These are phyloP conservation scores for Deinandra increscens DNA, from an alignment of 129 eudicot genomes.

Conservation along the genomic window DNA sequence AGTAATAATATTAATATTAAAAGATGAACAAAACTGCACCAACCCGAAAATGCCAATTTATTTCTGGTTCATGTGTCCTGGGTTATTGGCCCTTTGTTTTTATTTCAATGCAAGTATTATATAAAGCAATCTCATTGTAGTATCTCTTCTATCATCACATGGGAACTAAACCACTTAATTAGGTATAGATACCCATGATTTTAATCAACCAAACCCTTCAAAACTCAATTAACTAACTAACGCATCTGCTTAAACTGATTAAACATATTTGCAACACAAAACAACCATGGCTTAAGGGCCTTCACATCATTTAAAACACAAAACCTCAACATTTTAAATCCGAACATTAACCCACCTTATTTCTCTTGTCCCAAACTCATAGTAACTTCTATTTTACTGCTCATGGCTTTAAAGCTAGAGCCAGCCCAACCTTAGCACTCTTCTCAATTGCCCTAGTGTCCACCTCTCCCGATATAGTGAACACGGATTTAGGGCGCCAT, in stretches of 20 bases:
- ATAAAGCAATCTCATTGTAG: too few relatives aligned
- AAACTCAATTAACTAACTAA: conserved; percentile 22
- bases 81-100: too few relatives aligned
- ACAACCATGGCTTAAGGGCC: conserved; percentile 9
- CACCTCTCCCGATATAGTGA: conserved; percentile 87
- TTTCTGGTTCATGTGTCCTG: too few relatives aligned
- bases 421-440: conserved; percentile 84
- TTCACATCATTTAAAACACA: background rate
- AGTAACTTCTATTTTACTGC: background rate
- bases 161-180: background rate
- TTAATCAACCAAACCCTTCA: background rate
- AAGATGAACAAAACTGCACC: too few relatives aligned
- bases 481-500: conserved; percentile 71
- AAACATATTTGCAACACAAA: background rate
- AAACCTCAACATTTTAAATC: background rate
- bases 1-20: too few relatives aligned
- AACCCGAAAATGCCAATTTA: too few relatives aligned
- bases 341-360: conserved; percentile 33
- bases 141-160: too few relatives aligned
- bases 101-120: too few relatives aligned
- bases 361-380: conserved; percentile 23
- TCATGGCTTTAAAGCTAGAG: conserved; percentile 77
- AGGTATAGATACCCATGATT: background rate
- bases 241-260: conserved; percentile 18
- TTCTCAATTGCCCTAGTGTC: conserved; percentile 82